These are phyloP conservation scores for Phytophthora uliginosa DNA, from an alignment of 352 stramenopile genomes.

Conservation along the genomic window DNA sequence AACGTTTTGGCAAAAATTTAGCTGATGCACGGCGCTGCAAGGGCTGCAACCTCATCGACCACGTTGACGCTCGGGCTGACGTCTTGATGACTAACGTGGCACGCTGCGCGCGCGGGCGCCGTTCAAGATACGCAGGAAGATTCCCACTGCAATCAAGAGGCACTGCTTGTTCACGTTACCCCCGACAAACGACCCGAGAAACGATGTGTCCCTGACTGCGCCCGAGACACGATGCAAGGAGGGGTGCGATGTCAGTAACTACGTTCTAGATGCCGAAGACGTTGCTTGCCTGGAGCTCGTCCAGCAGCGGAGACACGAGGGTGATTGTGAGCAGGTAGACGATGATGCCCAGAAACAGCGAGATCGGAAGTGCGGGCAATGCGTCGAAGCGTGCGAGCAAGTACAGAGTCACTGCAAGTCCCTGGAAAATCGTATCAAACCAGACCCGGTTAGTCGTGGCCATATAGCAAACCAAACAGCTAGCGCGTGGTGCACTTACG, in stretches of 20 bases:
- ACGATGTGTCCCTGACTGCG: constrained; percentile 1
- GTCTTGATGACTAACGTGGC: constrained; percentile 23
- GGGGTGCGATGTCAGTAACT: neutral
- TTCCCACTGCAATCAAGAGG: constrained; percentile 17
- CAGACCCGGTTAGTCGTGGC: constrained; percentile 7
- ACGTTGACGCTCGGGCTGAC: neutral
- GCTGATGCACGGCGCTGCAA: neutral
- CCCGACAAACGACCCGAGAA: constrained; percentile 29
- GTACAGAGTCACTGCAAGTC: constrained; percentile 93
- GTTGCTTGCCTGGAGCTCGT: constrained; percentile 30
- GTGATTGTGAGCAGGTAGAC: constrained; percentile 52
- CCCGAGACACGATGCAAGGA: constrained; percentile 8
- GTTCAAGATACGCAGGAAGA: constrained; percentile 13
- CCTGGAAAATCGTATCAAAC: constrained; percentile 35
- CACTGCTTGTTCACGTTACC: constrained; percentile 13
- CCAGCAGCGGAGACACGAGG: constrained; percentile 49
- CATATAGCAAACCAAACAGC: neutral
- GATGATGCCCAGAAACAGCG: constrained; percentile 90
- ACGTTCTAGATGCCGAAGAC: constrained; percentile 31
- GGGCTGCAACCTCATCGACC: neutral
- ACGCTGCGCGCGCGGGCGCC: neutral
- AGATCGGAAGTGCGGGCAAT: constrained; percentile 96
- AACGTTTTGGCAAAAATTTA: constrained; percentile 9
- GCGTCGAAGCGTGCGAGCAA: constrained; percentile 95
- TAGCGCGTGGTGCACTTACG: constrained; percentile 46